Evolutionary conservation across 768 basidiomycete species (phyloP).

Genomic region (Suillus placidus): DNA sequence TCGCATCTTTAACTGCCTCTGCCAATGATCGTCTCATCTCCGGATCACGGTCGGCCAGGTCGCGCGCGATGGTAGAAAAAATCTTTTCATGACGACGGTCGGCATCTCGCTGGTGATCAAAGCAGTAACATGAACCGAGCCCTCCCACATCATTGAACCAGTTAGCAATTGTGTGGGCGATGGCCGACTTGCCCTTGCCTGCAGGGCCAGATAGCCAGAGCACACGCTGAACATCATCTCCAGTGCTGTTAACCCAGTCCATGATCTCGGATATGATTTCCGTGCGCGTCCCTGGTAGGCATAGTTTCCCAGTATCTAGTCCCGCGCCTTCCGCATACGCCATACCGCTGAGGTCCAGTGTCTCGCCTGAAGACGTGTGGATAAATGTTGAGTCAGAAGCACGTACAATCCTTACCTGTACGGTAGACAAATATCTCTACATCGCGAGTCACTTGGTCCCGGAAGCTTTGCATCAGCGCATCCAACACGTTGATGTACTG

Average conservation of each 20-base stretch:
- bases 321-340: background rate
- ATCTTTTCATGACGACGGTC: constrained; percentile 12
- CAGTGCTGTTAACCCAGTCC: constrained; percentile 23
- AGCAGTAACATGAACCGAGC: constrained; percentile 8
- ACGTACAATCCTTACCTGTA: background rate
- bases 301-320: constrained; percentile 6
- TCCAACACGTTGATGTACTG: background rate
- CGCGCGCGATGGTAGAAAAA: constrained; percentile 16
- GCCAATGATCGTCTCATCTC: background rate
- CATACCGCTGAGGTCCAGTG: background rate
- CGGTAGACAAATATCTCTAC: background rate
- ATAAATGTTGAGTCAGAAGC: background rate
- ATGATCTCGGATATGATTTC: constrained; percentile 27
- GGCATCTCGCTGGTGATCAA: constrained; percentile 6
- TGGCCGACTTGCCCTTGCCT: background rate
- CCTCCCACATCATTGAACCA: background rate
- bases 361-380: background rate
- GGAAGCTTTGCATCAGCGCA: constrained; percentile 2
- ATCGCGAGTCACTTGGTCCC: background rate
- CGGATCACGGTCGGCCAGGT: constrained; percentile 5
- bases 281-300: constrained; percentile 24
- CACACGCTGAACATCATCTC: background rate
- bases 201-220: background rate
- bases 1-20: background rate
- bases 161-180: constrained; percentile 21